Evolutionary conservation across 768 basidiomycete genomes (phyloP).

Genomic region (Suillus americanus): DNA sequence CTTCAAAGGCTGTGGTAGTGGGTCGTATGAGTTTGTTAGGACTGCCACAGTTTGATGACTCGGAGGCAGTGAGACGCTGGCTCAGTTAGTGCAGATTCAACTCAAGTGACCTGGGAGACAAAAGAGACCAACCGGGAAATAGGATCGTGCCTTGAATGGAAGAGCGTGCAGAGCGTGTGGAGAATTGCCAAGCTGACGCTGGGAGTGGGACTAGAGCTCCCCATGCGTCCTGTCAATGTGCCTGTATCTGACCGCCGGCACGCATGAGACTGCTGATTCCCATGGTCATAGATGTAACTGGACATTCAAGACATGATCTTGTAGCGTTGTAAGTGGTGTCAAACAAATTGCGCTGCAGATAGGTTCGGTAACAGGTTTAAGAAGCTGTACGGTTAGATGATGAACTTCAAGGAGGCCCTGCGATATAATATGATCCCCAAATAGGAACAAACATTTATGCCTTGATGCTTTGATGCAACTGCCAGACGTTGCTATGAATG

Average conservation of each 20-base stretch:
- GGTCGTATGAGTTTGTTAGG: background rate
- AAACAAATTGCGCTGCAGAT: background rate
- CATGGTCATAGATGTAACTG: background rate
- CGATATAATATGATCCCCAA: conserved; percentile 1
- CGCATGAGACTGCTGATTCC: background rate
- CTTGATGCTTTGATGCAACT: conserved; percentile 21
- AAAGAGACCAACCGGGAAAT: background rate
- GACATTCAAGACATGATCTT: background rate
- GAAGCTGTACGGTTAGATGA: conserved; percentile 8
- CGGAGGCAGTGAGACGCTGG: background rate
- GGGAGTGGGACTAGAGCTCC: background rate
- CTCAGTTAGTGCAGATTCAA: background rate
- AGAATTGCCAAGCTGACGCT: background rate
- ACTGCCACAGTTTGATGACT: background rate
- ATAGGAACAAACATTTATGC: conserved; percentile 13
- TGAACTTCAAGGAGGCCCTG: conserved; percentile 3
- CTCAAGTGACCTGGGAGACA: background rate
- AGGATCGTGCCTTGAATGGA: background rate
- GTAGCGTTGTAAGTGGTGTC: background rate
- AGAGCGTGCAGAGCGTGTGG: background rate
- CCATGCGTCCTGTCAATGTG: background rate
- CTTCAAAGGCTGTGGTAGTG: background rate
- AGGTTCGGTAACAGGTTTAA: background rate
- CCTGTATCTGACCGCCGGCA: background rate
- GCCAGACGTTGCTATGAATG: conserved; percentile 20